Conservation (phyloP, 306 rosid species). For the Trichosanthes cucumerina region DNA sequence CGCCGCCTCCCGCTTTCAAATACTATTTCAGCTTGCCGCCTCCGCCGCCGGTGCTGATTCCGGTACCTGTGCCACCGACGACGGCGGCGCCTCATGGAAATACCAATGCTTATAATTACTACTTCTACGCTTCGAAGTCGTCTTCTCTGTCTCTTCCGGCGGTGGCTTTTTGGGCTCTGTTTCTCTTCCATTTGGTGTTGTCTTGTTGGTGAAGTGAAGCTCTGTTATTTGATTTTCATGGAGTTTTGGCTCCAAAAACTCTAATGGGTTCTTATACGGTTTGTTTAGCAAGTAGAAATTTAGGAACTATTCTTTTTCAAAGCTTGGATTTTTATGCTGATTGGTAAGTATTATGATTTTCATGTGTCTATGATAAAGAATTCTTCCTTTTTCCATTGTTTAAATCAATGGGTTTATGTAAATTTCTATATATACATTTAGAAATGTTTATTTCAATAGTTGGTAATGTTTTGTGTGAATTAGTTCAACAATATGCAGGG, state of each 20-base stretch:
- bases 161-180: neutral
- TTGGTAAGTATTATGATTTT: neutral
- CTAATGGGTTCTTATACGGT: neutral
- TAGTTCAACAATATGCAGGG: no score
- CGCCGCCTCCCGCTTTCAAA: conserved; percentile 37
- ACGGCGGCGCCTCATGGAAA: conserved; percentile 30
- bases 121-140: conserved; percentile 38
- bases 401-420: neutral
- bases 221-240: neutral
- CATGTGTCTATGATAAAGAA: neutral
- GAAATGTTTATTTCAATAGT: neutral
- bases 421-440: neutral
- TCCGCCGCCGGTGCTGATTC: conserved; percentile 20
- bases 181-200: conserved; percentile 22
- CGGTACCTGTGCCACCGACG: conserved; percentile 16
- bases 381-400: neutral
- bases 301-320: neutral
- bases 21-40: conserved; percentile 36
- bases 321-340: neutral
- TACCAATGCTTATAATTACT: conserved; percentile 45
- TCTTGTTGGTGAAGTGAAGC: neutral
- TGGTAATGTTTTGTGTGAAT: neutral
- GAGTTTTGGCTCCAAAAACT: neutral
- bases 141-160: conserved; percentile 25
- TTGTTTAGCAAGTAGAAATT: neutral